These are phyloP conservation scores for Ulmus americana DNA, from an alignment of 331 rosid genomes.

Conservation along the genomic window DNA sequence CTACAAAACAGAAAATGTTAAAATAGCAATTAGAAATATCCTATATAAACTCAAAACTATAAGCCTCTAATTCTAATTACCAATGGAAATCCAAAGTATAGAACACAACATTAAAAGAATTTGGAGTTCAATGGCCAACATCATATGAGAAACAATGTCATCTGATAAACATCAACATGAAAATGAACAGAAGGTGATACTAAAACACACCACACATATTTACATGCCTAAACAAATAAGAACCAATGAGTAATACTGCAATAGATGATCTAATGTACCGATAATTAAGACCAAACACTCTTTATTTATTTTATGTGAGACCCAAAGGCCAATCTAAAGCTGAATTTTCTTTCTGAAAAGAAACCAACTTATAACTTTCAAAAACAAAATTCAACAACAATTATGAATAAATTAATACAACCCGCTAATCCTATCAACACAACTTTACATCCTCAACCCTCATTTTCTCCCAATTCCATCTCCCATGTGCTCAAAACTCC, in stretches of 20 bases:
- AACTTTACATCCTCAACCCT: too few relatives aligned
- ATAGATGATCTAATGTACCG: background rate
- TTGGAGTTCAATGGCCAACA: too few relatives aligned
- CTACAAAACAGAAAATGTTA: constrained; percentile 14
- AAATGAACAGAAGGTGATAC: background rate
- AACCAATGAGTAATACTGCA: too few relatives aligned
- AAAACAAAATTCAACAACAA: background rate
- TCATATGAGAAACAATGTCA: too few relatives aligned
- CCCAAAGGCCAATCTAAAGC: background rate
- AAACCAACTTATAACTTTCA: background rate
- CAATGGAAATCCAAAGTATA: background rate
- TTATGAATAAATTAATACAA: background rate
- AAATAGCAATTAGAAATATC: background rate
- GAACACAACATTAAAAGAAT: too few relatives aligned
- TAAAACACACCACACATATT: background rate
- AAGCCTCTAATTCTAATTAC: background rate
- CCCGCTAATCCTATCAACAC: background rate
- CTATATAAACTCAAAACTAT: background rate
- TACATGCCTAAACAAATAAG: background rate
- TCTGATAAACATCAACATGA: background rate
- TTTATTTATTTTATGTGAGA: background rate
- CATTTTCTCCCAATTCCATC: too few relatives aligned
- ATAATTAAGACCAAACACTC: background rate
- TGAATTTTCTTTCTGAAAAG: background rate
- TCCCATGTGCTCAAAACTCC: too few relatives aligned